Evolutionary conservation across 2,329 filamentous ascomycete genomes (phyloP).

Genomic region (Alternaria conjuncta): DNA sequence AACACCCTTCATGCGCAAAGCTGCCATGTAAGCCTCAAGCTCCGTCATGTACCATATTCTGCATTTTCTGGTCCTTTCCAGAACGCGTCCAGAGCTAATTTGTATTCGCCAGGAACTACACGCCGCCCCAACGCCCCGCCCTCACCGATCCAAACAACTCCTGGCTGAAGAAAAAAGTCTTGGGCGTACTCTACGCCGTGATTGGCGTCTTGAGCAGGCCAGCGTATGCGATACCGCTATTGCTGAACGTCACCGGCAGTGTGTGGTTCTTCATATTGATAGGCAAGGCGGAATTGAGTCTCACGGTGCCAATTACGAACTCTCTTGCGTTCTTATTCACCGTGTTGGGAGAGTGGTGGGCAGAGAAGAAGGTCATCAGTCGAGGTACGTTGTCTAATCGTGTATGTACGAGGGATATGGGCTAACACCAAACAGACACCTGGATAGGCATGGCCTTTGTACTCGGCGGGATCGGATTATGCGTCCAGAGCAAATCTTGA

Average conservation of each 20-base stretch:
- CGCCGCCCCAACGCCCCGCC: constrained; percentile 53
- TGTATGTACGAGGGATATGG: background rate
- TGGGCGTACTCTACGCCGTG: constrained; percentile 74
- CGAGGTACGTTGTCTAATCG: constrained; percentile 65
- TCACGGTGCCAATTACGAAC: constrained; percentile 95
- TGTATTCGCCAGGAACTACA: constrained; percentile 60
- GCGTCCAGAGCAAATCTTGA: constrained; percentile 67
- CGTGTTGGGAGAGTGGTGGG: constrained; percentile 92
- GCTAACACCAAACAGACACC: constrained; percentile 65
- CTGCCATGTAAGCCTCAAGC: constrained; percentile 63
- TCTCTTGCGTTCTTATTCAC: constrained; percentile 96
- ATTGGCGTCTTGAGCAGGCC: constrained; percentile 80
- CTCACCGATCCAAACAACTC: constrained; percentile 54
- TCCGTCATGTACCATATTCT: background rate
- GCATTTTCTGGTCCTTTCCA: too few relatives aligned
- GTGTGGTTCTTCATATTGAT: constrained; percentile 97
- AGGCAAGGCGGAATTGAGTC: constrained; percentile 86
- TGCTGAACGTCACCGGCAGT: constrained; percentile 89
- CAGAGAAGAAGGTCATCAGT: constrained; percentile 88
- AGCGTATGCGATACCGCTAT: constrained; percentile 80
- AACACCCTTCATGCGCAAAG: constrained; percentile 85
- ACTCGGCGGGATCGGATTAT: constrained; percentile 79
- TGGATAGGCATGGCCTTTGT: constrained; percentile 83
- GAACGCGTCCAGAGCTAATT: background rate
- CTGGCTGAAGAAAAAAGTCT: constrained; percentile 67